Percentiles rank a stretch among this genome's conserved stretches.
Evolutionary conservation across 2,329 filamentous ascomycete species (phyloP).

Genomic region (Apiospora rasikravindrae): DNA sequence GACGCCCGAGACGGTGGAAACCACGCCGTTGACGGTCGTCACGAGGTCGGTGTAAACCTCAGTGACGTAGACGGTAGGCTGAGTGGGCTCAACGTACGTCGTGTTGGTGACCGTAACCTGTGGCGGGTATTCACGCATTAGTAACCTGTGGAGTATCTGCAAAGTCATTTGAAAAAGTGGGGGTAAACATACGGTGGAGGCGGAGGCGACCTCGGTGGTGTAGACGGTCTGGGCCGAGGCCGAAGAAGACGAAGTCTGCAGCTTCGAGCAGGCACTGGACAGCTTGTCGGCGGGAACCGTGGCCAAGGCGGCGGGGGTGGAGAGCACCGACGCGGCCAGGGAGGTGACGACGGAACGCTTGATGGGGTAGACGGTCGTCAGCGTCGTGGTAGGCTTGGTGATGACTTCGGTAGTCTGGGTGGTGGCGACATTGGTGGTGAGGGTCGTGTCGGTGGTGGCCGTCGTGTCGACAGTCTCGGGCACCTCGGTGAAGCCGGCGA

Average conservation of each 20-base stretch:
- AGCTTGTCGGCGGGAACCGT: neutral
- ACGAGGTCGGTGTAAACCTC: neutral
- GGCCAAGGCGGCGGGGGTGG: neutral
- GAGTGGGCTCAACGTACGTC: neutral
- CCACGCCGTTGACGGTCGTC: neutral
- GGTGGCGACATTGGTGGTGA: neutral
- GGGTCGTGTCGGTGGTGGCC: neutral
- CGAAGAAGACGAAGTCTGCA: neutral
- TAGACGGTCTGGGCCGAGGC: neutral
- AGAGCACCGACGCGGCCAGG: neutral
- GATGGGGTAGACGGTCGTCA: neutral
- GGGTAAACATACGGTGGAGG: neutral
- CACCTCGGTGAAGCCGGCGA: neutral
- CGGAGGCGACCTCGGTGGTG: neutral
- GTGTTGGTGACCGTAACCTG: neutral
- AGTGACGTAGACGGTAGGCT: neutral
- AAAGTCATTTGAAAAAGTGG: too few species aligned
- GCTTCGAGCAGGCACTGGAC: neutral
- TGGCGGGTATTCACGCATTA: neutral
- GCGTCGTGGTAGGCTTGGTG: neutral
- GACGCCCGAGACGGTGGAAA: neutral
- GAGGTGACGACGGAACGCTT: neutral
- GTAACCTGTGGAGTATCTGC: too few species aligned
- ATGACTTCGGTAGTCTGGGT: neutral
- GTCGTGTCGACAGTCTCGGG: neutral